Evolutionary conservation across 2,329 filamentous ascomycete species (phyloP), one percentile per base, ranked within the genome.

Genomic region (Ophiostoma novo-ulmi): DNA sequence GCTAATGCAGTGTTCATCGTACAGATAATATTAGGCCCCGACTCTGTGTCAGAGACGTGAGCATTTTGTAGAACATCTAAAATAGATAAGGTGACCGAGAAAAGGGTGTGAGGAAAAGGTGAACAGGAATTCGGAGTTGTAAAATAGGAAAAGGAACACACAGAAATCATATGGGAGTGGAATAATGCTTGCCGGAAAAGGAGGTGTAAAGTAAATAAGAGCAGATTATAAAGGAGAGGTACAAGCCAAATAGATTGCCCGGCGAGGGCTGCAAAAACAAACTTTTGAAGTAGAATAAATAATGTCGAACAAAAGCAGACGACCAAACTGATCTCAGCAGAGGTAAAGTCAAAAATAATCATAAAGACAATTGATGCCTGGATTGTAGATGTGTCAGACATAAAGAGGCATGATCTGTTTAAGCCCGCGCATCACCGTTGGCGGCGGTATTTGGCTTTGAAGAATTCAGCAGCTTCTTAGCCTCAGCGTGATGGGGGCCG

Each of bases 401-500:
- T 26, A 35, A 35, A 31, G 11, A 31, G 58, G 26, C 26, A 13
- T 35, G 13, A 14, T 35, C 13, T 35, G 11, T 5, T 38, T 26
- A 22, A 10, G 20, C 36, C 58, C 20, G 36, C 4, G 61, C 20
- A 5, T 67, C 69, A 7, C 61, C 69, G 17, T 70, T 70, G 20
- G 13, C 35, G 17, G 3, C 65, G 17, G 68, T 14, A 35, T 64
- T 65, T 11, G 69, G n/a, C n/a, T 41, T 41, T 58, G 38, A 44
- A 36, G 70, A 55, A 4, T 73, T 71, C 5, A 63, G 48, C 6
- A 74, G 69, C 61, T 73, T 41, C 44, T 73, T 73, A 1, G 77
- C 78, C 68, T 78, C 75, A 8, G 73, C 68, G 68, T 74, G 75
- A 67, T 79, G 78, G 10, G 74, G 69, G 20, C 73, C 72, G 70